Evolutionary conservation across 176 grass and related monocot genomes (phyloP), one percentile per base, ranked within the genome.

Genomic region (Oryza officinalis): DNA sequence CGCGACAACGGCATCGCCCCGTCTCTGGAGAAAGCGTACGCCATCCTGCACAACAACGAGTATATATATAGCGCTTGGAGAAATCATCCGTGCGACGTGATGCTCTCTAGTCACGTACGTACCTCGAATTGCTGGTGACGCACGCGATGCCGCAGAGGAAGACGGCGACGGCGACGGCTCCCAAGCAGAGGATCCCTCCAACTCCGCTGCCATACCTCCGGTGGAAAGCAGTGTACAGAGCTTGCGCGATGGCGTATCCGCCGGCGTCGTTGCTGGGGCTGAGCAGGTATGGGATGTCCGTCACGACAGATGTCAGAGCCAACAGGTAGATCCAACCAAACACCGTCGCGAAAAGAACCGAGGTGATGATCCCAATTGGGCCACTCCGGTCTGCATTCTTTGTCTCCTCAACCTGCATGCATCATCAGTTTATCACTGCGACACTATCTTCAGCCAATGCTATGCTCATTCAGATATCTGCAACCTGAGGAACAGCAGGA

Each of bases 11-110:
- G 93, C 86, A 95, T 86, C 4, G 93, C 93, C 6, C 90, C 86
- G 77, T 96, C 93, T 54, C 93, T 86, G 0, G 93, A 92, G 80
- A 95, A 95, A 31, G 93, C 93, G 9, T 95, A 95, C n/a, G 81
- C 88, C 93, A 89, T 95, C 80, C 93, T 94, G 57, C 18, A 27
- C 8, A 50, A 38, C 6, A 66, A 18, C 4, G 10, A 25, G 31
- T 52, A 18, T 18, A 18, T 18, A 52, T 20, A 52, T 20, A 52
- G 49, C 49, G 7, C 17, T 20, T 20, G 4, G 13, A 49, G 49
- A 18, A 35, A 35, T 38, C 45, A 54, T 54, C 22, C 0, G 54
- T n/a, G 20, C 2, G 22, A 10, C 22, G 13, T 23, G 17, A 54
- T 54, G 8, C 7, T 38, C 37, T 38, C 3, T 9, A 23, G 6